phyloP scores from a whole-genome alignment of 2,329 filamentous ascomycete species.

The Bipolaris bicolor region DNA sequence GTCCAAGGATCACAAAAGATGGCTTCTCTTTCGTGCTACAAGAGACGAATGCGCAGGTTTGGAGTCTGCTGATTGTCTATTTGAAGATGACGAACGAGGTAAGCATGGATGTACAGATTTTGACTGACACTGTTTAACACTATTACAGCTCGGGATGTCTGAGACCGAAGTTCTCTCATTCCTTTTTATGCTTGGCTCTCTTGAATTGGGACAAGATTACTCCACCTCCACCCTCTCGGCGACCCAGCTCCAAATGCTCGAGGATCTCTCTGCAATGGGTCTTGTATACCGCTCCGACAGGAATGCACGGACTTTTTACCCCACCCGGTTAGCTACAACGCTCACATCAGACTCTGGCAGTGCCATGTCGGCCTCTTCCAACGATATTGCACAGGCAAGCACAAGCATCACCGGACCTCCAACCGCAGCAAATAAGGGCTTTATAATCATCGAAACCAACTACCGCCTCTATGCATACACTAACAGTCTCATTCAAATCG shows the following conservation, averaged over 20 bases:
- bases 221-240: slow-evolving; percentile 82
- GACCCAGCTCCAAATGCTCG: slow-evolving; percentile 86
- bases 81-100: slow-evolving; percentile 78
- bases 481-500: slow-evolving; percentile 89
- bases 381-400: slow-evolving; percentile 59
- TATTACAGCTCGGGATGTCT: slow-evolving; percentile 71
- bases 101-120: slow-evolving; percentile 5
- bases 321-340: slow-evolving; percentile 91
- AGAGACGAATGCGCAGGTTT: slow-evolving; percentile 95
- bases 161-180: slow-evolving; percentile 94
- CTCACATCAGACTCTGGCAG: slow-evolving; percentile 76
- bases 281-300: slow-evolving; percentile 73
- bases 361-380: slow-evolving; percentile 50
- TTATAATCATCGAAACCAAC: slow-evolving; percentile 97
- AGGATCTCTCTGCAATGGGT: slow-evolving; percentile 88
- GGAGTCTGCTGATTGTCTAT: slow-evolving; percentile 93
- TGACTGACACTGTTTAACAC: slow-evolving; percentile 1
- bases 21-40: slow-evolving; percentile 95
- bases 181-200: slow-evolving; percentile 90
- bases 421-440: slow-evolving; percentile 64
- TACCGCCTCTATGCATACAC: slow-evolving; percentile 98
- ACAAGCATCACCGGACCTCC: slow-evolving; percentile 18
- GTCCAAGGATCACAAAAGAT: slow-evolving; percentile 81
- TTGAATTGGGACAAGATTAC: slow-evolving; percentile 91
- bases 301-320: slow-evolving; percentile 70